Conservation (phyloP, 305 asterid genomes). For the Fraxinus latifolia region DNA sequence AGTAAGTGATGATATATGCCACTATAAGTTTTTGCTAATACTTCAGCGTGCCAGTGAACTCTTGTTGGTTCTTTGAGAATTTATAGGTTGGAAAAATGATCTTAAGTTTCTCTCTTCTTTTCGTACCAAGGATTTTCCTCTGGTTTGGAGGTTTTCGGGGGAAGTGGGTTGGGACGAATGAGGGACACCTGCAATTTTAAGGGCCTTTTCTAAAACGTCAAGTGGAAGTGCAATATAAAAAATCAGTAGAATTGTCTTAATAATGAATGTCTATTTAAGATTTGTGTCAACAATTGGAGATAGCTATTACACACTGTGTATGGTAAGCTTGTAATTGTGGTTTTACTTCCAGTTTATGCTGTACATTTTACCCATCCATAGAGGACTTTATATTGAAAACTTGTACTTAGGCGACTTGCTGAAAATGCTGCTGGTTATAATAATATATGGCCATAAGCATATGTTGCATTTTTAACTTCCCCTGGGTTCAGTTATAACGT, state of each 20-base stretch:
- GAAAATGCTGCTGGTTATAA: neutral
- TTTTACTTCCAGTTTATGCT: neutral
- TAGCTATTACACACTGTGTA: neutral
- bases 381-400: neutral
- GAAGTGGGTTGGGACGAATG: neutral
- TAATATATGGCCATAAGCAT: neutral
- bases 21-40: neutral
- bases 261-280: neutral
- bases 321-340: neutral
- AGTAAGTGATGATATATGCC: neutral
- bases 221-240: neutral
- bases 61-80: neutral
- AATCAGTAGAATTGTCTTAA: neutral
- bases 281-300: constrained; percentile 1
- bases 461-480: neutral
- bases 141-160: neutral
- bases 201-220: neutral
- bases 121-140: neutral
- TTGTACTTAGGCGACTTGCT: neutral
- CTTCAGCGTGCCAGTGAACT: neutral
- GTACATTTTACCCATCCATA: neutral
- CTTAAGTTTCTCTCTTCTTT: neutral
- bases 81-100: neutral
- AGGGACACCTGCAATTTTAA: neutral
- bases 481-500: neutral